These are phyloP conservation scores for Lactarius hengduanensis DNA, from an alignment of 768 basidiomycete genomes.

Conservation along the genomic window DNA sequence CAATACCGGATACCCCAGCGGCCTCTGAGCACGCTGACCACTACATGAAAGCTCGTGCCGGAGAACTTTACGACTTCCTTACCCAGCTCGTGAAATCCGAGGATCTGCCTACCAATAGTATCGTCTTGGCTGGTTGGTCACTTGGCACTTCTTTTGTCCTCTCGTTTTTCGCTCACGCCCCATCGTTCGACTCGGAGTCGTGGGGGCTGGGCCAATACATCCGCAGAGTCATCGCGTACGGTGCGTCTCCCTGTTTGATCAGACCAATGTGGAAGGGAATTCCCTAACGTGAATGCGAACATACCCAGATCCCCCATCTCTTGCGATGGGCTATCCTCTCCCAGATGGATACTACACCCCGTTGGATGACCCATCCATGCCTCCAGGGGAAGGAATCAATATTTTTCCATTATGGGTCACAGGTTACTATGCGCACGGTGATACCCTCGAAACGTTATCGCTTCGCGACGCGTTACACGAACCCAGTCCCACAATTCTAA, in stretches of 20 bases:
- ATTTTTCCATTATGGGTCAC: neutral
- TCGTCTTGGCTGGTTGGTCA: neutral
- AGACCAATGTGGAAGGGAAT: neutral
- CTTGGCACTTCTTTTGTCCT: neutral
- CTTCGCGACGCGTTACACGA: neutral
- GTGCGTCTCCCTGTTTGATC: neutral
- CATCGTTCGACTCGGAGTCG: neutral
- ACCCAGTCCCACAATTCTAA: neutral
- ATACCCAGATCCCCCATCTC: neutral
- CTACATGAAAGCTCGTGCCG: neutral
- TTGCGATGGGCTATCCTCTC: neutral
- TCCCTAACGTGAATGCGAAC: neutral
- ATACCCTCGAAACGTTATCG: slow-evolving; percentile 3
- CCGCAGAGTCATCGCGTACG: slow-evolving; percentile 2
- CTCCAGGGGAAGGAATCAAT: neutral
- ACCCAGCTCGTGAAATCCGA: neutral
- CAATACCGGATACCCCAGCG: neutral
- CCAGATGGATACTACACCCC: slow-evolving; percentile 2
- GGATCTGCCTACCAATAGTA: neutral
- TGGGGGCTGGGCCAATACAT: neutral
- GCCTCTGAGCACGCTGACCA: neutral
- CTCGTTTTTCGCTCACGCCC: neutral
- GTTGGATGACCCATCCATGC: neutral
- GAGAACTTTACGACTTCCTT: neutral
- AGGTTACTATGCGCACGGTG: neutral